A percentile compares a stretch with the other conserved stretches of the same genome.
phyloP scores from a whole-genome alignment of 2,329 filamentous ascomycete genomes.

The Alternaria novae-zelandiae region DNA sequence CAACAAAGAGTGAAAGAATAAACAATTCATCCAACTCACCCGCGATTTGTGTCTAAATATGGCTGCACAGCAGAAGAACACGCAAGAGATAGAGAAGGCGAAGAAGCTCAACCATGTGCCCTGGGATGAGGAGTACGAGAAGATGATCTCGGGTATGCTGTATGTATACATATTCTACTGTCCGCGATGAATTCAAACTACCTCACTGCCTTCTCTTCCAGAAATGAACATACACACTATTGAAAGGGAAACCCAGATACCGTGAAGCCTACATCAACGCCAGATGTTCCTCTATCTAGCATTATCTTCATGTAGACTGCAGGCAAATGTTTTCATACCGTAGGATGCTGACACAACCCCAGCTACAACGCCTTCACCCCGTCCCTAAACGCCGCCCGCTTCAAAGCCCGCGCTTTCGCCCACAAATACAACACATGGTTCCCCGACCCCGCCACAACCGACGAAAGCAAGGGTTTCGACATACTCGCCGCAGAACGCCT shows the following conservation, averaged over 20 bases:
- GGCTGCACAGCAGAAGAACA: conserved; percentile 53
- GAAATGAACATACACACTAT: neutral
- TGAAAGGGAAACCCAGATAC: neutral
- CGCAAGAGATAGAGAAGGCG: conserved; percentile 54
- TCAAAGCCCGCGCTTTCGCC: conserved; percentile 61
- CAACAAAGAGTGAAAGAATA: neutral
- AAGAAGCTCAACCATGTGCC: conserved; percentile 59
- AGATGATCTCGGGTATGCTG: conserved; percentile 70
- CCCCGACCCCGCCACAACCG: conserved; percentile 20
- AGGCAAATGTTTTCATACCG: too few relatives aligned
- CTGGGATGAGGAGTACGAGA: conserved; percentile 67
- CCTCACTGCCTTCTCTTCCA: neutral
- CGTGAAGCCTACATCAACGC: neutral
- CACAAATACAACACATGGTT: conserved; percentile 64
- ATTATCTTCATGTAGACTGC: too few relatives aligned
- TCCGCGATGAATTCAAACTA: neutral
- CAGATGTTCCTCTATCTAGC: too few relatives aligned
- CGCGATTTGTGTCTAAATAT: conserved; percentile 22
- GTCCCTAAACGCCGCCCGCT: conserved; percentile 59
- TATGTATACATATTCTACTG: conserved; percentile 36
- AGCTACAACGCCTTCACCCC: conserved; percentile 61
- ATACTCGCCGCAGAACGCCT: conserved; percentile 33
- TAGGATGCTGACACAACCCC: neutral
- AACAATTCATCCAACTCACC: neutral
- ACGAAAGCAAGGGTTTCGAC: conserved; percentile 28